These are phyloP conservation scores for Rutstroemia sp. DNA, from an alignment of 2,329 filamentous ascomycete genomes.

Conservation along the genomic window DNA sequence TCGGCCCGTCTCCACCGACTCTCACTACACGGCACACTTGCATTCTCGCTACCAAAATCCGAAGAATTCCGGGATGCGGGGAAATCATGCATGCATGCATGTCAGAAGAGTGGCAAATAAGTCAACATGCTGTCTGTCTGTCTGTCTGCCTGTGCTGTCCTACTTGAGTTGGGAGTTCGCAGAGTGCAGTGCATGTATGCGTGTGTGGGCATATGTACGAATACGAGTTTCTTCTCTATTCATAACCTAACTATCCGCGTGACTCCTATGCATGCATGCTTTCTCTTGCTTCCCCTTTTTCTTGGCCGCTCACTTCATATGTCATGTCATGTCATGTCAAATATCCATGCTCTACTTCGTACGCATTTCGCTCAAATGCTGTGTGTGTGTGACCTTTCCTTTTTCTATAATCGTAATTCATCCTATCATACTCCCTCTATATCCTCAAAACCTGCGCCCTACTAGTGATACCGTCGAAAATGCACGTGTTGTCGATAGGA, in stretches of 20 bases:
- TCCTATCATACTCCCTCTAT: neutral
- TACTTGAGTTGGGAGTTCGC: too few relatives aligned
- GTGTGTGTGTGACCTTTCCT: neutral
- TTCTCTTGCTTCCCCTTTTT: neutral
- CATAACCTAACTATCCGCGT: neutral
- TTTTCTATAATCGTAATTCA: constrained; percentile 7
- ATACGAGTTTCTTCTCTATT: neutral
- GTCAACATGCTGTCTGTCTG: too few relatives aligned
- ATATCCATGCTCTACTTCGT: neutral
- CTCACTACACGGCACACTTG: too few relatives aligned
- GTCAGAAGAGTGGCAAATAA: too few relatives aligned
- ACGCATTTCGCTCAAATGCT: neutral
- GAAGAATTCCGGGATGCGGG: too few relatives aligned
- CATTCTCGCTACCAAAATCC: too few relatives aligned
- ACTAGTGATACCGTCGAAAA: constrained; percentile 58
- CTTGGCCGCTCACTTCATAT: neutral
- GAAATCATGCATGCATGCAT: too few relatives aligned
- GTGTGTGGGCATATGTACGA: too few relatives aligned
- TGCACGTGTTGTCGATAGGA: constrained; percentile 62
- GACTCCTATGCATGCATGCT: neutral
- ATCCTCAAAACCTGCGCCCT: constrained; percentile 26
- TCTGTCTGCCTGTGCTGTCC: too few relatives aligned
- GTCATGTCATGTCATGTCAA: neutral
- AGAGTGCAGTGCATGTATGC: too few relatives aligned
- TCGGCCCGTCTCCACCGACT: too few relatives aligned